These are phyloP conservation scores for Toxoplasma gondii DNA, from an alignment of 169 alveolate species.

Conservation along the genomic window DNA sequence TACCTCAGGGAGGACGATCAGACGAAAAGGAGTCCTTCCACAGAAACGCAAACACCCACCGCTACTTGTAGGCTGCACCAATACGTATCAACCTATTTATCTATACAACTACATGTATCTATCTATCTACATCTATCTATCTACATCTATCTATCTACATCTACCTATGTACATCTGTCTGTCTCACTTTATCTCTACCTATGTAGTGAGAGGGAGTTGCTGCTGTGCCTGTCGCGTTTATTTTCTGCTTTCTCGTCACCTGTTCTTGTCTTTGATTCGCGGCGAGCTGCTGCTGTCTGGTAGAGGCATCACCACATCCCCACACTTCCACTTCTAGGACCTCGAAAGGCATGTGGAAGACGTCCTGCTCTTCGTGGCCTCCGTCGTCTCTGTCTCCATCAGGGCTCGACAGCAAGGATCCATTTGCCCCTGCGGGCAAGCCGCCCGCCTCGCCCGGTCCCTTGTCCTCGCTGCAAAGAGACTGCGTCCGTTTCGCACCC, in stretches of 20 bases:
- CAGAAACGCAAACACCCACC: too few species aligned
- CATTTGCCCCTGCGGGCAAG: neutral
- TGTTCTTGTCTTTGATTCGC: slow-evolving; percentile 51
- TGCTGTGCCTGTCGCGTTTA: too few species aligned
- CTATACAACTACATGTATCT: too few species aligned
- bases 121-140: too few species aligned
- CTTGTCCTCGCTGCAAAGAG: neutral
- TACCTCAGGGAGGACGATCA: too few species aligned
- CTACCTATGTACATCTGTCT: too few species aligned
- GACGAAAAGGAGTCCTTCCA: too few species aligned
- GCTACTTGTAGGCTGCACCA: too few species aligned
- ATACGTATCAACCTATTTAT: too few species aligned
- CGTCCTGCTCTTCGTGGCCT: slow-evolving; percentile 15
- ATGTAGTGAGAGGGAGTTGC: too few species aligned
- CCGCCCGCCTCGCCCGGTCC: neutral
- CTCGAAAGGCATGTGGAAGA: slow-evolving; percentile 48
- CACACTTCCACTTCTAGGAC: slow-evolving; percentile 68
- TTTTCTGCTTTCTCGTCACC: neutral
- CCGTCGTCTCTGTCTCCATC: neutral
- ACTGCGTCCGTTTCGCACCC: neutral
- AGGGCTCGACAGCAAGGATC: neutral
- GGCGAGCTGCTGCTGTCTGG: slow-evolving; percentile 62
- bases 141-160: too few species aligned
- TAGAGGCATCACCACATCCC: slow-evolving; percentile 65
- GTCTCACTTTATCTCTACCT: too few species aligned